phyloP scores from a whole-genome alignment of 2,329 filamentous ascomycete genomes.

The Didymella sp. region DNA sequence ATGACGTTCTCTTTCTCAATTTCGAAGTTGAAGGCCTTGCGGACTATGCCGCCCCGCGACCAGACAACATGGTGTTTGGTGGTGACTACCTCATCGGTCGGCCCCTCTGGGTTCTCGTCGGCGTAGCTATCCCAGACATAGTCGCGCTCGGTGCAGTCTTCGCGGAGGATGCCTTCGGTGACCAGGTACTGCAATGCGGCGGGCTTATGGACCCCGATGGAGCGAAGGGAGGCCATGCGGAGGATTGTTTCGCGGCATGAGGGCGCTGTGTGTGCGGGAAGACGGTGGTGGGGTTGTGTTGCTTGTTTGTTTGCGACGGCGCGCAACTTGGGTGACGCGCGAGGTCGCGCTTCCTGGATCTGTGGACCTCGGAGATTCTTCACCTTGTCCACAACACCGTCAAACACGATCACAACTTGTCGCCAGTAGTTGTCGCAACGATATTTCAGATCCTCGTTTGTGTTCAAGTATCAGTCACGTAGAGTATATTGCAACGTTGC shows the following conservation, averaged over 20 bases:
- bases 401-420: not conserved
- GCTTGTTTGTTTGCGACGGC: constrained; percentile 28
- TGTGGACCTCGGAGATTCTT: constrained; percentile 27
- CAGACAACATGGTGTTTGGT: constrained; percentile 82
- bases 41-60: constrained; percentile 84
- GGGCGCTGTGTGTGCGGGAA: constrained; percentile 16
- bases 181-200: constrained; percentile 83
- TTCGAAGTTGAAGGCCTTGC: constrained; percentile 84
- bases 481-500: not conserved
- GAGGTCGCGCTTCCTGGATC: constrained; percentile 21
- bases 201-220: constrained; percentile 89
- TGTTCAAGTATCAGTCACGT: not conserved
- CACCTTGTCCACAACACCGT: constrained; percentile 1
- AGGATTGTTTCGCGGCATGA: constrained; percentile 42
- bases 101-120: constrained; percentile 52
- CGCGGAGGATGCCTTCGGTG: constrained; percentile 76
- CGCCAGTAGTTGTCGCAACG: not conserved
- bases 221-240: constrained; percentile 86
- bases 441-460: not conserved
- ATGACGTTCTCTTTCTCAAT: constrained; percentile 84
- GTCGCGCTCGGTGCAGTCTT: constrained; percentile 67
- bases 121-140: constrained; percentile 78
- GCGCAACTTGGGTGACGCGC: constrained; percentile 33
- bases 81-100: constrained; percentile 80
- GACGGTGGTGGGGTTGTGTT: constrained; percentile 14